Conservation (phyloP, 2,329 filamentous ascomycete genomes). For the Fonsecaea pedrosoi region DNA sequence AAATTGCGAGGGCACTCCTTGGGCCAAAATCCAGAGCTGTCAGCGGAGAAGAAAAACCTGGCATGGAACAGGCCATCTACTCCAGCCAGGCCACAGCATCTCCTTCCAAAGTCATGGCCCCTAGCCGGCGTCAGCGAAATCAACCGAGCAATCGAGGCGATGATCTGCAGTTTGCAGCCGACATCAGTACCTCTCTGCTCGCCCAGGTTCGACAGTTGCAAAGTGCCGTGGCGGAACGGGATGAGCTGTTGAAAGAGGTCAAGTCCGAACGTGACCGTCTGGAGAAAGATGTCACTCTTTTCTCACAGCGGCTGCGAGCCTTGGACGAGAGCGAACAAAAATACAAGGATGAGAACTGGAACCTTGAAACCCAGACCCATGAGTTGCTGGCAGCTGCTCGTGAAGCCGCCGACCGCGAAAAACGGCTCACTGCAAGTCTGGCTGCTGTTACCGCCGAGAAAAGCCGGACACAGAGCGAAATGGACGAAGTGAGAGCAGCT, state of each 20-base stretch:
- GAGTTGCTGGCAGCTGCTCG: conserved; percentile 76
- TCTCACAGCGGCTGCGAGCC: conserved; percentile 78
- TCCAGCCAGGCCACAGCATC: conserved; percentile 84
- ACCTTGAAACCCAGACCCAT: conserved; percentile 88
- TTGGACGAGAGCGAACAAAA: conserved; percentile 93
- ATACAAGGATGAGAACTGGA: conserved; percentile 99
- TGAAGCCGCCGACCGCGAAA: conserved; percentile 81
- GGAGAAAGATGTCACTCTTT: conserved; percentile 79
- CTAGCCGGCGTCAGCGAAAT: conserved; percentile 86
- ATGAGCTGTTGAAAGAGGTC: conserved; percentile 79
- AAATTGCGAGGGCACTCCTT: conserved; percentile 86
- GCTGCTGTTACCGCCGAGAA: conserved; percentile 76
- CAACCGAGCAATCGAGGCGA: conserved; percentile 87
- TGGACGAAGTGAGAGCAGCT: conserved; percentile 84
- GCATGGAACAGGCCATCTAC: conserved; percentile 76
- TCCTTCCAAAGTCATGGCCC: conserved; percentile 85
- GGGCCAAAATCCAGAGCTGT: conserved; percentile 79
- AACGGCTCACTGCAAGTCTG: conserved; percentile 76
- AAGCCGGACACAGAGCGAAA: conserved; percentile 76
- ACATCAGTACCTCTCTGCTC: conserved; percentile 93
- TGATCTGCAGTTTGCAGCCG: conserved; percentile 97
- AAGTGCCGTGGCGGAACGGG: conserved; percentile 80
- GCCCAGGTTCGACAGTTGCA: conserved; percentile 94
- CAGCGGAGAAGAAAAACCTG: conserved; percentile 70
- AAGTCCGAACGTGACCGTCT: conserved; percentile 78